phyloP scores from a whole-genome alignment of 2,329 filamentous ascomycete genomes.

The Diplodia sapinea region DNA sequence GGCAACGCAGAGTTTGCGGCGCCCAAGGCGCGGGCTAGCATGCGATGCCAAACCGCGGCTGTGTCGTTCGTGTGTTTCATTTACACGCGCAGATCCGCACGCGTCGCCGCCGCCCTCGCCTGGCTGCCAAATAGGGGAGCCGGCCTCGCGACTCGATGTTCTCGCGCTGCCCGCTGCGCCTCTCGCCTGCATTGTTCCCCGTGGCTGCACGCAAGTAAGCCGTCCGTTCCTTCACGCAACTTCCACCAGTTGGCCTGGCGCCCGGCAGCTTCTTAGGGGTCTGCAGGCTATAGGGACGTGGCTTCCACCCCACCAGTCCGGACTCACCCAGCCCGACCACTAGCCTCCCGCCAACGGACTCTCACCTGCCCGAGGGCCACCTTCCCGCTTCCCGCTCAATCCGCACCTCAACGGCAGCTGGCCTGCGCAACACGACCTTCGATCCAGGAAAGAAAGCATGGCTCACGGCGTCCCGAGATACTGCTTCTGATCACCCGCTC shows the following conservation, averaged over 20 bases:
- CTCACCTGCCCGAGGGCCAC: not conserved
- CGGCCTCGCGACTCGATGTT: constrained; percentile 20
- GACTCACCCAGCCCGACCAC: constrained; percentile 3
- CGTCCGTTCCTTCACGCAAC: constrained; percentile 27
- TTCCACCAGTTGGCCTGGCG: constrained; percentile 22
- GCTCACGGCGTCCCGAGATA: constrained; percentile 3
- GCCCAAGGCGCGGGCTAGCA: constrained; percentile 5
- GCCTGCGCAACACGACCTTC: constrained; percentile 20
- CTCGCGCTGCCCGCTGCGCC: constrained; percentile 1
- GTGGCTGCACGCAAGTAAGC: constrained; percentile 28
- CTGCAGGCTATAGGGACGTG: constrained; percentile 27
- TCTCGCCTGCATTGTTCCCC: constrained; percentile 21
- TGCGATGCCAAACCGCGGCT: constrained; percentile 29
- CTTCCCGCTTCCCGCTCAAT: constrained; percentile 21
- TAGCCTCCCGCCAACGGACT: constrained; percentile 21
- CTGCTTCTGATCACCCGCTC: constrained; percentile 6
- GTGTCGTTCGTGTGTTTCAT: constrained; percentile 30
- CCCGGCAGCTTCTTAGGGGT: constrained; percentile 18
- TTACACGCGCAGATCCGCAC: constrained; percentile 22
- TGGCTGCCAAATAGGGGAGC: constrained; percentile 29
- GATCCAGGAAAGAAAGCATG: constrained; percentile 15
- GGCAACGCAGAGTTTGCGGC: not conserved
- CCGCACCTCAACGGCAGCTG: constrained; percentile 19
- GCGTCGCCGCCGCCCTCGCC: constrained; percentile 16
- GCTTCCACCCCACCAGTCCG: constrained; percentile 22